Evolutionary conservation across 1,284 basidiomycete species (phyloP).

Genomic region (Marasmius oreades): DNA sequence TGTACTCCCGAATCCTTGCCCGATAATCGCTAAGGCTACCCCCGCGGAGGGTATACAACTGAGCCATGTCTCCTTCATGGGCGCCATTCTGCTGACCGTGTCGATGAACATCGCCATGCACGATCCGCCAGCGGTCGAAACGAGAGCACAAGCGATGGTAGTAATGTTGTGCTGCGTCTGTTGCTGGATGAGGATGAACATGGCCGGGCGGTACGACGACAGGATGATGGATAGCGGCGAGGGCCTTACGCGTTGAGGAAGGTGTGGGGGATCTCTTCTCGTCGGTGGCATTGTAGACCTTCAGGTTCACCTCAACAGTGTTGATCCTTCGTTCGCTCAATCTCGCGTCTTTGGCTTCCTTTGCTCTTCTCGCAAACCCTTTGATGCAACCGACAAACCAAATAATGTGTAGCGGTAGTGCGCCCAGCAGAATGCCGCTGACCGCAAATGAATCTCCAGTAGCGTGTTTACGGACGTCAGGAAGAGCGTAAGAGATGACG

Average conservation of each 20-base stretch:
- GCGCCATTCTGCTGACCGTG: neutral
- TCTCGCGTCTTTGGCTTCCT: slow-evolving; percentile 4
- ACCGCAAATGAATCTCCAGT: slow-evolving; percentile 36
- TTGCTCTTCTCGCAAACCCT: slow-evolving; percentile 42
- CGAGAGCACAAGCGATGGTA: neutral
- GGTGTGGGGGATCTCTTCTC: too few species aligned
- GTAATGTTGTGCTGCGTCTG: neutral
- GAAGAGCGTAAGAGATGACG: slow-evolving; percentile 31
- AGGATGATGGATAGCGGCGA: neutral
- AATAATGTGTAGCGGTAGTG: slow-evolving; percentile 47
- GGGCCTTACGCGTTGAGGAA: too few species aligned
- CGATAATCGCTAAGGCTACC: neutral
- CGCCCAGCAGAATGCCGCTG: slow-evolving; percentile 33
- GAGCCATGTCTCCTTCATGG: neutral
- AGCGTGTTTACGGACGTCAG: slow-evolving; percentile 27
- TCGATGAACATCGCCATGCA: neutral
- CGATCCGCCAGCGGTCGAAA: neutral
- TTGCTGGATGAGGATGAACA: neutral
- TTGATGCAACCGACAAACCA: slow-evolving; percentile 55
- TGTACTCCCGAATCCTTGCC: neutral
- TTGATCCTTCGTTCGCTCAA: neutral
- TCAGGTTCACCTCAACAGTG: neutral
- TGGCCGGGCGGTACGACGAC: neutral
- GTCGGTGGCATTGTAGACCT: too few species aligned
- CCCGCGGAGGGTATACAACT: neutral